These are phyloP conservation scores for Trichoderma simmonsii DNA, from an alignment of 2,329 filamentous ascomycete species.

Conservation along the genomic window DNA sequence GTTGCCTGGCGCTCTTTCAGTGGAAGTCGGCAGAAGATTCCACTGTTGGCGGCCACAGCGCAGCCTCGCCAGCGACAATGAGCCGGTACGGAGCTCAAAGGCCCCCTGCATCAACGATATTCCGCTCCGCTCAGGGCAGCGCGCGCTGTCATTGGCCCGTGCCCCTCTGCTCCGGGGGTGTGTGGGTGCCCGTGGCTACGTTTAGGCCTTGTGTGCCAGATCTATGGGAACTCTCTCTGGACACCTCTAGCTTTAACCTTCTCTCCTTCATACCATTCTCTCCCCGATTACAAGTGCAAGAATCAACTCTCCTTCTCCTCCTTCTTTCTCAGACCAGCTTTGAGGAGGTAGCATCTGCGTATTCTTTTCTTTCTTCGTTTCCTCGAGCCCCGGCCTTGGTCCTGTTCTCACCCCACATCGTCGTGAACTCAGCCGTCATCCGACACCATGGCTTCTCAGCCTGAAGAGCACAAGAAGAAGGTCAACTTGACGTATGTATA, in stretches of 20 bases:
- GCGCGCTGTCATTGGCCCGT: conserved; percentile 36
- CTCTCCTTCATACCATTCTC: conserved; percentile 15
- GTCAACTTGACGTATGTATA: conserved; percentile 71
- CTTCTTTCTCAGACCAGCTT: not conserved
- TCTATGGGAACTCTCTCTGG: conserved; percentile 12
- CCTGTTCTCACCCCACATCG: conserved; percentile 25
- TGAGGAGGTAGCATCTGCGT: not conserved
- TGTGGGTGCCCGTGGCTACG: conserved; percentile 14
- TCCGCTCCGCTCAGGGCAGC: conserved; percentile 33
- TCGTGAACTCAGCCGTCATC: conserved; percentile 17
- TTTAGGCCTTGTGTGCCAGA: conserved; percentile 15
- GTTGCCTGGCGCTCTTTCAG: conserved; percentile 21
- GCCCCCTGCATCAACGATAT: conserved; percentile 33
- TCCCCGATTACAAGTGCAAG: not conserved
- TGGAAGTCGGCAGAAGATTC: conserved; percentile 35
- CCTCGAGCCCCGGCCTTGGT: conserved; percentile 20
- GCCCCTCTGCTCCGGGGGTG: conserved; percentile 22
- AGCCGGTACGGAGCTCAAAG: conserved; percentile 20
- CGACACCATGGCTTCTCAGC: conserved; percentile 67
- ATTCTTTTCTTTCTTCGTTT: conserved; percentile 11
- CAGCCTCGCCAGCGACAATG: conserved; percentile 14
- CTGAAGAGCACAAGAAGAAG: conserved; percentile 72
- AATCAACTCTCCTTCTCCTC: not conserved
- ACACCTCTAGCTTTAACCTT: conserved; percentile 24
- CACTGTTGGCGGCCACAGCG: conserved; percentile 19